These are phyloP conservation scores for Dimargaris cristalligena DNA, from an alignment of 192 early-diverging fungal species.

Conservation along the genomic window DNA sequence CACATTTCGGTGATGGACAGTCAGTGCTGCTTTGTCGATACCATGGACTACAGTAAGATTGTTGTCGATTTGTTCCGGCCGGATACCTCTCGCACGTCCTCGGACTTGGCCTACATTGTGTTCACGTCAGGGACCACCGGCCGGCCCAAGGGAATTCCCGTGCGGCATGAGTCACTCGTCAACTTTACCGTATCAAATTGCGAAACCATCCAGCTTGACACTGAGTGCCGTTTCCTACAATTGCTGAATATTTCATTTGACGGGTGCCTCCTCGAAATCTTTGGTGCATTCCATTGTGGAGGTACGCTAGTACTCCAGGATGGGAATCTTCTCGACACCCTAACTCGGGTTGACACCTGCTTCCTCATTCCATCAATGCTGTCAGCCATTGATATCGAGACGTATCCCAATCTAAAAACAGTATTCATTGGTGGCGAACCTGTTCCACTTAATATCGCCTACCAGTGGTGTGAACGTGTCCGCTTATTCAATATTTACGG, in stretches of 20 bases:
- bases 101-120: background rate
- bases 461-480: background rate
- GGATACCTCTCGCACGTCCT: no score
- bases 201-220: background rate
- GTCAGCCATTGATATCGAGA: background rate
- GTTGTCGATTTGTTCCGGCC: no score
- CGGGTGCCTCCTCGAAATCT: background rate
- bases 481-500: background rate
- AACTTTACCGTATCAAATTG: background rate
- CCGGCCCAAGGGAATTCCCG: background rate
- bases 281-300: background rate
- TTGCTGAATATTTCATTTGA: background rate
- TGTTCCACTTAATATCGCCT: background rate
- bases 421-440: background rate
- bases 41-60: no score
- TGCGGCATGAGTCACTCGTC: background rate
- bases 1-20: no score
- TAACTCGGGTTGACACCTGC: background rate
- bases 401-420: background rate
- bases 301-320: background rate
- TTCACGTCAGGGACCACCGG: slow-evolving; percentile 8
- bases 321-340: background rate
- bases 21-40: no score
- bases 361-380: background rate
- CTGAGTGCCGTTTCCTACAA: background rate